Percentiles rank a stretch among this genome's conserved stretches.
Evolutionary conservation across 2,329 filamentous ascomycete genomes (phyloP).

Genomic region (Sporothrix globosa): DNA sequence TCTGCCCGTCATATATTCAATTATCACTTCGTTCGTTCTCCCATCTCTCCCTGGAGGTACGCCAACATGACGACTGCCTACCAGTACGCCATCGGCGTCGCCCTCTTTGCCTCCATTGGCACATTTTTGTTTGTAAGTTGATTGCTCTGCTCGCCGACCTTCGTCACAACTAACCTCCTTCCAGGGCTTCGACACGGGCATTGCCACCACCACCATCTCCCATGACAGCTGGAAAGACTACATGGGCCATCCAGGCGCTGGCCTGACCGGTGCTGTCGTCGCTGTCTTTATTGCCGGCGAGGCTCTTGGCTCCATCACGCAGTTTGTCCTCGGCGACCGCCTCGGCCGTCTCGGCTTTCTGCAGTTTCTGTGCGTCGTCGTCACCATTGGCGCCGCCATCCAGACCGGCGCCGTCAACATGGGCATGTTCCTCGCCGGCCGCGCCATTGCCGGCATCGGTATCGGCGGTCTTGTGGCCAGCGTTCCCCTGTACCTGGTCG

Average conservation of each 20-base stretch:
- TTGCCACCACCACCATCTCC: slow-evolving; percentile 52
- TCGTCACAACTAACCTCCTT: not conserved
- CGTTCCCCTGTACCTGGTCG: slow-evolving; percentile 60
- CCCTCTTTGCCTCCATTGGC: slow-evolving; percentile 61
- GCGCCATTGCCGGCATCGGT: slow-evolving; percentile 52
- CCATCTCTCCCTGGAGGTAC: not conserved
- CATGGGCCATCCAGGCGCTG: slow-evolving; percentile 58
- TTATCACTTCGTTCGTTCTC: not conserved
- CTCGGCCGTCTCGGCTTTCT: slow-evolving; percentile 58
- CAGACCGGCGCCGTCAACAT: slow-evolving; percentile 60
- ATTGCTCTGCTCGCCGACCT: not conserved
- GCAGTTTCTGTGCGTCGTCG: slow-evolving; percentile 57
- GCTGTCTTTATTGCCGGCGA: slow-evolving; percentile 64
- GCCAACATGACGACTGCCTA: slow-evolving; percentile 16
- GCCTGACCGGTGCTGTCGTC: slow-evolving; percentile 60
- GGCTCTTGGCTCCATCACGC: slow-evolving; percentile 57
- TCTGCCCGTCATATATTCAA: not conserved
- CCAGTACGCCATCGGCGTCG: slow-evolving; percentile 44
- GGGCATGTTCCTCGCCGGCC: slow-evolving; percentile 57
- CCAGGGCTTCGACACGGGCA: slow-evolving; percentile 17
- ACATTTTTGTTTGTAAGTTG: slow-evolving; percentile 60
- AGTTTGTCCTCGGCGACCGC: slow-evolving; percentile 57
- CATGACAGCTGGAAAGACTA: slow-evolving; percentile 63
- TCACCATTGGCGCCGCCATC: slow-evolving; percentile 57
- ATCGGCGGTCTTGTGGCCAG: slow-evolving; percentile 53